Conservation (phyloP, 73 alveolate genomes). For the Uronychia binucleata region DNA sequence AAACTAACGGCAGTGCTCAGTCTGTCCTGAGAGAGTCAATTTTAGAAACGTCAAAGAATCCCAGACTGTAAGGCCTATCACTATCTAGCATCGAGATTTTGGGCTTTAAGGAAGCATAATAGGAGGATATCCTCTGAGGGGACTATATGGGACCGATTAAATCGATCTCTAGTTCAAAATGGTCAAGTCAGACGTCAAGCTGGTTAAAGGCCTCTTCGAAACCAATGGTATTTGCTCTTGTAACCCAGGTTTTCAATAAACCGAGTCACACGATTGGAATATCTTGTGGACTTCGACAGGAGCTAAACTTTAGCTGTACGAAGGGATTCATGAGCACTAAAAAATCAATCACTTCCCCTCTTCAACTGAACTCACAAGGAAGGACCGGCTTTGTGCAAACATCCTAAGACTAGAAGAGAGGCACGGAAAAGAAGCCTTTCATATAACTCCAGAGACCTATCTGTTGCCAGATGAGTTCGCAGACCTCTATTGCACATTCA, state of each 20-base stretch:
- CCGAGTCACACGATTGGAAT: slow-evolving; percentile 59
- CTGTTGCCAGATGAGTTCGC: slow-evolving; percentile 65
- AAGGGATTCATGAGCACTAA: slow-evolving; percentile 55
- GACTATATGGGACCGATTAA: too few relatives aligned
- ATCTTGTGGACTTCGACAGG: slow-evolving; percentile 47
- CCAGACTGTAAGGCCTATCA: too few relatives aligned
- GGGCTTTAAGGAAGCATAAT: too few relatives aligned
- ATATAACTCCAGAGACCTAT: slow-evolving; percentile 79
- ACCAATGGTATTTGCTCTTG: too few relatives aligned
- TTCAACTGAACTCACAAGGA: slow-evolving; percentile 73
- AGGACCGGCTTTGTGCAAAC: slow-evolving; percentile 69
- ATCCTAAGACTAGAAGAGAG: slow-evolving; percentile 47
- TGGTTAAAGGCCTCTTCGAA: slow-evolving; percentile 40
- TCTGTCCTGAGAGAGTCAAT: too few relatives aligned
- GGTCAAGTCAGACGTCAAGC: slow-evolving; percentile 40
- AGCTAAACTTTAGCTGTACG: slow-evolving; percentile 59
- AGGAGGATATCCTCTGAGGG: too few relatives aligned
- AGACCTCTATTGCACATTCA: slow-evolving; percentile 51
- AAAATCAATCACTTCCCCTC: slow-evolving; percentile 81
- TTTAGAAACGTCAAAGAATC: too few relatives aligned
- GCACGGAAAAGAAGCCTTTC: slow-evolving; percentile 44
- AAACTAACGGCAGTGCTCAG: too few relatives aligned
- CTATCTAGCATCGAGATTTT: too few relatives aligned
- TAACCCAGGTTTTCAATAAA: slow-evolving; percentile 8
- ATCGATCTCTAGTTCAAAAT: slow-evolving; percentile 49